Evolutionary conservation across 139 green algal species (phyloP).

Genomic region (Coelastrella sp.): DNA sequence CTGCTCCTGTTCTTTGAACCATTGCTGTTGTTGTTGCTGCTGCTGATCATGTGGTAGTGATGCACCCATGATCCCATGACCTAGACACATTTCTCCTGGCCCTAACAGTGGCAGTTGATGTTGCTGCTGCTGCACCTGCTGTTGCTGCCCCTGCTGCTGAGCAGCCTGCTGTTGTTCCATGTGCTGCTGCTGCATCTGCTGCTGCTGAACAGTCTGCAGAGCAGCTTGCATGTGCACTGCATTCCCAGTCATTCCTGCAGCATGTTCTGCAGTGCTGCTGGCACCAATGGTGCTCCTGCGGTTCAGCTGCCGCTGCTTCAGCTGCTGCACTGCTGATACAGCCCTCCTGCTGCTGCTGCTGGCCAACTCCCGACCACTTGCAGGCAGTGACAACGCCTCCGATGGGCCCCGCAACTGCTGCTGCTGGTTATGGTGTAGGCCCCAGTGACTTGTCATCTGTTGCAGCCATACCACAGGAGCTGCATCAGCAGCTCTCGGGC

Average conservation of each 20-base stretch:
- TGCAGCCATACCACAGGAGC: neutral
- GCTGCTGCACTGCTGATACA: conserved; percentile 1
- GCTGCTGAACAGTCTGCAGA: neutral
- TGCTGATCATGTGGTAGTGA: conserved; percentile 10
- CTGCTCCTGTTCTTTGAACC: conserved; percentile 18
- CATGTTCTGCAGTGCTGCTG: no score
- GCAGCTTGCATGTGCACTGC: neutral
- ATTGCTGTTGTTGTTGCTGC: neutral
- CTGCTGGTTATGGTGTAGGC: conserved; percentile 5
- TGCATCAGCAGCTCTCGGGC: neutral
- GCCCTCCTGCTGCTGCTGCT: neutral
- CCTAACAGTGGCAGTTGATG: neutral
- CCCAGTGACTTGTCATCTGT: neutral
- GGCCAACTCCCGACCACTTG: neutral
- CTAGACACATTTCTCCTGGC: neutral
- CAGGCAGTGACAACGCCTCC: neutral
- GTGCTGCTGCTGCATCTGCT: conserved; percentile 30
- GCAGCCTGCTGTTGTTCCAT: no score
- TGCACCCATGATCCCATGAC: conserved; percentile 11
- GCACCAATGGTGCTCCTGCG: conserved; percentile 10
- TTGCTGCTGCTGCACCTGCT: no score
- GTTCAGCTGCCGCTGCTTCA: conserved; percentile 14
- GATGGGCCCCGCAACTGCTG: neutral
- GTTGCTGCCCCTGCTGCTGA: conserved; percentile 6
- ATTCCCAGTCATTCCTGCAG: no score